phyloP scores from a whole-genome alignment of 306 rosid species.

The Crotalaria pallida region DNA sequence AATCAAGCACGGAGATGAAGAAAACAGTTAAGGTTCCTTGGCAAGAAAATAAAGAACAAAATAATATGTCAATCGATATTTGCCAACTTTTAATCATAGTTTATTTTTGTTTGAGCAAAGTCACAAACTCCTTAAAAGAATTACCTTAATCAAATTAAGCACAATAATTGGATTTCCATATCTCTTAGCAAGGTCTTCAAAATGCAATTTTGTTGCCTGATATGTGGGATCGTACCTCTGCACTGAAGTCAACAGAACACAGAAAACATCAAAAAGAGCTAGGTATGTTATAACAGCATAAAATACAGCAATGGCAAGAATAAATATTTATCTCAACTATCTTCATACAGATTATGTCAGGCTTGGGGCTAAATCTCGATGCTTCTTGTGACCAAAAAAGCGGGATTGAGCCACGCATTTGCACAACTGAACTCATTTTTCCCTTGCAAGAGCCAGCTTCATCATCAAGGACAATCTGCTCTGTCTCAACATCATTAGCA shows the following conservation, averaged over 20 bases:
- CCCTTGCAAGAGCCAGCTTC: slow-evolving; percentile 90
- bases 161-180: slow-evolving; percentile 91
- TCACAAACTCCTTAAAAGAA: slow-evolving; percentile 2
- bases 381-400: slow-evolving; percentile 99
- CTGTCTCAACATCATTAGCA: slow-evolving; percentile 99
- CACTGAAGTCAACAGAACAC: slow-evolving; percentile 41
- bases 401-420: slow-evolving; percentile 97
- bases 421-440: slow-evolving; percentile 93
- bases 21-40: not conserved
- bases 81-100: not conserved
- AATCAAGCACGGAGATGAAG: not conserved
- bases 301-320: slow-evolving; percentile 10
- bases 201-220: slow-evolving; percentile 83
- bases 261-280: not conserved
- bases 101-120: not conserved
- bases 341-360: slow-evolving; percentile 78
- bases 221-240: slow-evolving; percentile 98
- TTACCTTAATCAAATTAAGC: slow-evolving; percentile 87
- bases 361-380: slow-evolving; percentile 92
- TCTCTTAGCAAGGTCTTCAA: slow-evolving; percentile 84
- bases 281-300: not conserved
- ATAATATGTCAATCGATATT: not conserved
- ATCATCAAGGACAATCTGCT: slow-evolving; percentile 90
- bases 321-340: slow-evolving; percentile 15
- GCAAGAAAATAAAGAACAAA: not conserved